phyloP scores from a whole-genome alignment of 176 grass and related monocot species.

The Triticum dicoccoides region DNA sequence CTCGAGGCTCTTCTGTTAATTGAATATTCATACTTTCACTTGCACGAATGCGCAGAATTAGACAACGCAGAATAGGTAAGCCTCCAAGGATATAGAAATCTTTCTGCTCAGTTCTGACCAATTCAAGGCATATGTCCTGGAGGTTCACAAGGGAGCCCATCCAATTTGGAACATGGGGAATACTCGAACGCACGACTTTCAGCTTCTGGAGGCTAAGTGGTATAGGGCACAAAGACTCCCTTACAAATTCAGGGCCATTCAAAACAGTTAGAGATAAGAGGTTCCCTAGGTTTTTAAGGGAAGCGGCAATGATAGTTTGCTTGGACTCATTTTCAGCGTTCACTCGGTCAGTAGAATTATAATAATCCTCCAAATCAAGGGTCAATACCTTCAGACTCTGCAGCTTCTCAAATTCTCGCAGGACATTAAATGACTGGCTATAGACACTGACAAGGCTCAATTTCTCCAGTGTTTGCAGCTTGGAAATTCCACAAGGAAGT shows the following conservation, averaged over 20 bases:
- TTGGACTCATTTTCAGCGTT: background rate
- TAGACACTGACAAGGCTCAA: background rate
- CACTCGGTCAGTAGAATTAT: rapidly evolving
- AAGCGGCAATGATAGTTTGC: background rate
- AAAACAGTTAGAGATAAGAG: background rate
- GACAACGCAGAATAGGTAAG: no score
- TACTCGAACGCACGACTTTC: rapidly evolving
- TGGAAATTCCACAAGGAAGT: background rate
- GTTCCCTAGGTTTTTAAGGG: background rate
- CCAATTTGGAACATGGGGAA: background rate
- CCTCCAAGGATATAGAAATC: no score
- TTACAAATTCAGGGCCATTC: background rate
- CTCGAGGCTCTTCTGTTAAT: no score
- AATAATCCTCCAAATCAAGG: background rate
- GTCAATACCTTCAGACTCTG: background rate
- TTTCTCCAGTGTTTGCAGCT: background rate
- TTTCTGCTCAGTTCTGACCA: no score
- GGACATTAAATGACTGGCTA: background rate
- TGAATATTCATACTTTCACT: no score
- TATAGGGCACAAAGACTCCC: background rate
- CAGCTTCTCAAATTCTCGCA: background rate
- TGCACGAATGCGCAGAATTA: rapidly evolving
- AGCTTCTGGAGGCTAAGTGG: background rate
- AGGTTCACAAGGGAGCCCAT: background rate
- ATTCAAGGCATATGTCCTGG: rapidly evolving